Percentiles rank a stretch among this genome's conserved stretches.
Conservation (phyloP, 208 protist genomes). For the Strigomonas culicis region DNA sequence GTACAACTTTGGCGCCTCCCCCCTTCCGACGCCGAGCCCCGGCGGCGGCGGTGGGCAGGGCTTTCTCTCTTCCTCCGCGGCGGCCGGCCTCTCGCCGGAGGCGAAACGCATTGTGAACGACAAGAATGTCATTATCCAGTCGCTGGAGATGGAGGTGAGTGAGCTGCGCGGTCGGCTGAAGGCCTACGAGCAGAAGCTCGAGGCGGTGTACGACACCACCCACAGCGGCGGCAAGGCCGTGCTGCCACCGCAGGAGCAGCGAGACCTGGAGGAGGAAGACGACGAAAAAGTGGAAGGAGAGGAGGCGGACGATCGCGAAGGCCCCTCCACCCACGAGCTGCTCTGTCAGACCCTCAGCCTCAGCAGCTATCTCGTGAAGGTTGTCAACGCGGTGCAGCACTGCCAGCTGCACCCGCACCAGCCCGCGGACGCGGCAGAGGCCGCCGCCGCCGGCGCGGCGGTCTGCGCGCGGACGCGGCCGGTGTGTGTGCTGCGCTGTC, state of each 20-base stretch:
- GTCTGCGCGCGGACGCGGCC: conserved; percentile 28
- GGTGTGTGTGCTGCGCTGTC: conserved; percentile 42
- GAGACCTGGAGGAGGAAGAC: not conserved
- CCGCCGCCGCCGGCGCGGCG: not conserved
- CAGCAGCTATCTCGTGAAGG: conserved; percentile 63
- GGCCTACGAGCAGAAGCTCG: conserved; percentile 46
- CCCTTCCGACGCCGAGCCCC: too few relatives aligned
- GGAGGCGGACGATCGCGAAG: conserved; percentile 7
- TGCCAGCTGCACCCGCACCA: conserved; percentile 29
- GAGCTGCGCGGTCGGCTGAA: conserved; percentile 42
- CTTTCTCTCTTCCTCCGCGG: too few relatives aligned
- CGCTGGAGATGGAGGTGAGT: conserved; percentile 26
- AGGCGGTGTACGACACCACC: conserved; percentile 9
- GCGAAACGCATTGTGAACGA: too few relatives aligned
- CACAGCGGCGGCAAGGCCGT: not conserved
- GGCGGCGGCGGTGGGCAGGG: too few relatives aligned
- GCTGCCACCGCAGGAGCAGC: not conserved
- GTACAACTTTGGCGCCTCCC: too few relatives aligned
- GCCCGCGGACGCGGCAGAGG: not conserved
- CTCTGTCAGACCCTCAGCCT: conserved; percentile 43
- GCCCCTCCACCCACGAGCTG: conserved; percentile 23
- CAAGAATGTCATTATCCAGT: too few relatives aligned
- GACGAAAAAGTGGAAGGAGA: not conserved
- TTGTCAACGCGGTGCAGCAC: conserved; percentile 68
- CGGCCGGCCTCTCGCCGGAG: too few relatives aligned